phyloP scores from a whole-genome alignment of 192 early-diverging fungal genomes.

The Phlyctochytrium planicorne region DNA sequence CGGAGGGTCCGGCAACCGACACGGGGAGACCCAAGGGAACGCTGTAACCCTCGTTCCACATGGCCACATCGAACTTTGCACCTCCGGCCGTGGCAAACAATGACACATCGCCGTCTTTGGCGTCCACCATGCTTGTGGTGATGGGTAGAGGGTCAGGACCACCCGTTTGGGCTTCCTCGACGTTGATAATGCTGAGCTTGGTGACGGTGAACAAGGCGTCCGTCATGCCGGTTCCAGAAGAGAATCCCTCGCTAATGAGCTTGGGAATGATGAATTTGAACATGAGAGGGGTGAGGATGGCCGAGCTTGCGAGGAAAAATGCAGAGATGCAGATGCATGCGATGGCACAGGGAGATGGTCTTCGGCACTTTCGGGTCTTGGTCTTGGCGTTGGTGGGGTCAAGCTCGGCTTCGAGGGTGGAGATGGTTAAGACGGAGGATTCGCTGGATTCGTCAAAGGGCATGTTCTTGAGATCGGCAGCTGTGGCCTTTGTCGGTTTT shows the following conservation, averaged over 20 bases:
- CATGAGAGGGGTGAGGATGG: neutral
- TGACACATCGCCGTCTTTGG: neutral
- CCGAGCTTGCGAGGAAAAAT: neutral
- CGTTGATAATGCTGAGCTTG: neutral
- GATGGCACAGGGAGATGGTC: no score
- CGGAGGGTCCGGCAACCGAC: neutral
- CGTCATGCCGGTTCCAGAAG: neutral
- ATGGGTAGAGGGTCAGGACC: neutral
- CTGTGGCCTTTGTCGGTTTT: no score
- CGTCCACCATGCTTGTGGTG: neutral
- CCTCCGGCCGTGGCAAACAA: neutral
- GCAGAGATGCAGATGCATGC: conserved; percentile 2
- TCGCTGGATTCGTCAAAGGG: no score
- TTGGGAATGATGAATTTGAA: conserved; percentile 2
- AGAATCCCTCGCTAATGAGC: conserved; percentile 3
- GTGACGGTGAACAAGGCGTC: neutral
- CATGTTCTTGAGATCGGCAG: no score
- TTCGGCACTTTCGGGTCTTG: no score
- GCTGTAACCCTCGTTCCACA: conserved; percentile 2
- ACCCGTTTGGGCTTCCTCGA: neutral
- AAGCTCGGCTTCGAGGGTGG: no score
- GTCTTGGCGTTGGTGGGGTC: no score
- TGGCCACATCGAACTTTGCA: neutral
- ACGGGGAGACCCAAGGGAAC: conserved; percentile 1
- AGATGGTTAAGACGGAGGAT: no score